These are phyloP conservation scores for Fusarium nygamai DNA, from an alignment of 2,329 filamentous ascomycete genomes.

Conservation along the genomic window DNA sequence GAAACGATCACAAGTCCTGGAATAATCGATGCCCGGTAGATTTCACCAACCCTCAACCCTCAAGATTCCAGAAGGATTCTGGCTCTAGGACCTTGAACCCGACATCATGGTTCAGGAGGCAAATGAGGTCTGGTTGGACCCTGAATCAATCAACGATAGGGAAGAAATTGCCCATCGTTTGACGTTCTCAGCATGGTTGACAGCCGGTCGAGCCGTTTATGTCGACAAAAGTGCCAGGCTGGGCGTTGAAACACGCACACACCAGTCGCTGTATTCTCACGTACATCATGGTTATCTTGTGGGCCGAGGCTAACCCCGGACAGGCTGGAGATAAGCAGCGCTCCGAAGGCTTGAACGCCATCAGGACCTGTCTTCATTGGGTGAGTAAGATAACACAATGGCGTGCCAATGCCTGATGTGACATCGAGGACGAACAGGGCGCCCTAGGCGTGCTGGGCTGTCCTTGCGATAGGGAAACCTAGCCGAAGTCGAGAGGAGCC, in stretches of 20 bases:
- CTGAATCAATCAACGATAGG: slow-evolving; percentile 15
- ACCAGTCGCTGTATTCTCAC: slow-evolving; percentile 10
- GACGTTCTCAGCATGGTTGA: slow-evolving; percentile 13
- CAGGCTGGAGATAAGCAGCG: slow-evolving; percentile 42
- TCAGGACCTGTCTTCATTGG: slow-evolving; percentile 31
- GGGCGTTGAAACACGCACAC: slow-evolving; percentile 6
- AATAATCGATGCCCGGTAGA: background rate
- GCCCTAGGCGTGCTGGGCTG: background rate
- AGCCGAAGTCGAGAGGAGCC: background rate
- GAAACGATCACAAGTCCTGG: background rate
- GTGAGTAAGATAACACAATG: slow-evolving; percentile 17
- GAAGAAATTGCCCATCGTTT: slow-evolving; percentile 2
- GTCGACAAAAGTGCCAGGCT: slow-evolving; percentile 36
- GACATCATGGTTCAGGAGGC: background rate
- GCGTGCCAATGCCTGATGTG: slow-evolving; percentile 31
- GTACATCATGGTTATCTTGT: slow-evolving; percentile 21
- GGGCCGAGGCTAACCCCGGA: slow-evolving; percentile 39
- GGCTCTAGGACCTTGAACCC: background rate
- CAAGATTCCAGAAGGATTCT: slow-evolving; percentile 16
- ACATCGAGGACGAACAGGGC: background rate
- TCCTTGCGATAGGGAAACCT: background rate
- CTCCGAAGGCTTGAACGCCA: slow-evolving; percentile 28
- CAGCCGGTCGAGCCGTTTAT: slow-evolving; percentile 21
- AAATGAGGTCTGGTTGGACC: slow-evolving; percentile 6
- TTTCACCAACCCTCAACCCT: background rate